These are phyloP conservation scores for Taiozyma sp. DNA, from an alignment of 1,139 yeast genomes.

Conservation along the genomic window DNA sequence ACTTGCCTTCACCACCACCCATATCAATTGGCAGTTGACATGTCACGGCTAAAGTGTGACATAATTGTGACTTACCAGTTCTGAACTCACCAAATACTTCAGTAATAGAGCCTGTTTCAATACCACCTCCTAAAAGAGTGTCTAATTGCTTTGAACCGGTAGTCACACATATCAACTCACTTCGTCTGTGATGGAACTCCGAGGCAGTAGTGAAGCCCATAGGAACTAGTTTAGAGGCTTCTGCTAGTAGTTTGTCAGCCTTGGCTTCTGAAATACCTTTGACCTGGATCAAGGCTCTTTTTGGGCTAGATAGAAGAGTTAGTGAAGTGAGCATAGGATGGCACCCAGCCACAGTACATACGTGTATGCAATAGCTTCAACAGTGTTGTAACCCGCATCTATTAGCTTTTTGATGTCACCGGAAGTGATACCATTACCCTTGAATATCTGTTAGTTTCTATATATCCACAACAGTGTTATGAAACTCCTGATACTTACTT, in stretches of 20 bases:
- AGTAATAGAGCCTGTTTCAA: slow-evolving; percentile 95
- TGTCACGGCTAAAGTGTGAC: slow-evolving; percentile 95
- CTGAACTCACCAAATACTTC: slow-evolving; percentile 97
- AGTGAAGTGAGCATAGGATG: slow-evolving; percentile 7
- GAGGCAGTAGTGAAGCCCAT: slow-evolving; percentile 98
- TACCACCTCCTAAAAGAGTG: slow-evolving; percentile 92
- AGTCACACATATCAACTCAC: slow-evolving; percentile 86
- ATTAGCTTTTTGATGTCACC: slow-evolving; percentile 76
- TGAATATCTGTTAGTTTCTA: slow-evolving; percentile 20
- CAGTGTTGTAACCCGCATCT: slow-evolving; percentile 84
- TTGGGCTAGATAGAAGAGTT: slow-evolving; percentile 36
- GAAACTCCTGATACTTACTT: slow-evolving; percentile 22
- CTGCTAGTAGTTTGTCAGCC: slow-evolving; percentile 78
- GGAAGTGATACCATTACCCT: slow-evolving; percentile 83
- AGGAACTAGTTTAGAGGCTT: slow-evolving; percentile 85
- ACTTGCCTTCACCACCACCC: slow-evolving; percentile 99
- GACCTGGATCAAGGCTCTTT: slow-evolving; percentile 65
- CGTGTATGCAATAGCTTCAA: slow-evolving; percentile 87
- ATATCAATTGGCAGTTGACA: slow-evolving; percentile 95
- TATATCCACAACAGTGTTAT: background rate
- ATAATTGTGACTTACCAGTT: slow-evolving; percentile 94
- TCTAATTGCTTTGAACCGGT: slow-evolving; percentile 95
- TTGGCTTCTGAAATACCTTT: slow-evolving; percentile 96
- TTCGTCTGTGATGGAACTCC: slow-evolving; percentile 84
- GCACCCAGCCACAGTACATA: slow-evolving; percentile 12